These are phyloP conservation scores for Xylariales sp. DNA, from an alignment of 2,329 filamentous ascomycete species.

Conservation along the genomic window DNA sequence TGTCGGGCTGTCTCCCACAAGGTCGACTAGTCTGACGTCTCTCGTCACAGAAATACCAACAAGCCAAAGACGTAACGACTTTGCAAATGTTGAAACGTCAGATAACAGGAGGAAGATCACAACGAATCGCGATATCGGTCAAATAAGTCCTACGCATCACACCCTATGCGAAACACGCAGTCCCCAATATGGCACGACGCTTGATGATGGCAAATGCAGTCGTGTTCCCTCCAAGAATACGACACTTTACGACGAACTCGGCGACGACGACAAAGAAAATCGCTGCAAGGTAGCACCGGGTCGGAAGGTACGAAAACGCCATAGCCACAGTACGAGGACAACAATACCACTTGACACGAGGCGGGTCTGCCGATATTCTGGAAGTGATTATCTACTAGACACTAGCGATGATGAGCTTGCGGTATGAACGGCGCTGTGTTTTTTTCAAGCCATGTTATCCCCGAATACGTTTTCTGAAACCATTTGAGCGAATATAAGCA, in stretches of 20 bases:
- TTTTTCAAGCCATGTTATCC: no score
- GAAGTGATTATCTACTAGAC: constrained; percentile 12
- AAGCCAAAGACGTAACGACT: not conserved
- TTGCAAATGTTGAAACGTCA: not conserved
- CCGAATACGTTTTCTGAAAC: not conserved
- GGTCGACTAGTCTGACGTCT: not conserved
- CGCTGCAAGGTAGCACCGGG: not conserved
- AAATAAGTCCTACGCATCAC: not conserved
- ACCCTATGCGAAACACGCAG: not conserved
- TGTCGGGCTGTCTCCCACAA: not conserved
- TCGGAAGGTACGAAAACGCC: no score
- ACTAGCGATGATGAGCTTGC: constrained; percentile 22
- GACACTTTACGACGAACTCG: constrained; percentile 14
- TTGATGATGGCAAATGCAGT: not conserved
- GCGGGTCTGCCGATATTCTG: constrained; percentile 11
- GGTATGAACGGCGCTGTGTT: no score
- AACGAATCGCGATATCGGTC: not conserved
- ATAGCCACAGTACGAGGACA: not conserved
- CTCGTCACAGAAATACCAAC: not conserved
- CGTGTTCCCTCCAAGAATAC: not conserved
- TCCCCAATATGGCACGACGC: not conserved
- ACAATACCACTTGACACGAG: constrained; percentile 6
- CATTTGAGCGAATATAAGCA: not conserved
- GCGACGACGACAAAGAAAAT: constrained; percentile 17
- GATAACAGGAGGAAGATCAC: not conserved